phyloP scores from a whole-genome alignment of 768 basidiomycete genomes.

The Auriscalpium microsporum region DNA sequence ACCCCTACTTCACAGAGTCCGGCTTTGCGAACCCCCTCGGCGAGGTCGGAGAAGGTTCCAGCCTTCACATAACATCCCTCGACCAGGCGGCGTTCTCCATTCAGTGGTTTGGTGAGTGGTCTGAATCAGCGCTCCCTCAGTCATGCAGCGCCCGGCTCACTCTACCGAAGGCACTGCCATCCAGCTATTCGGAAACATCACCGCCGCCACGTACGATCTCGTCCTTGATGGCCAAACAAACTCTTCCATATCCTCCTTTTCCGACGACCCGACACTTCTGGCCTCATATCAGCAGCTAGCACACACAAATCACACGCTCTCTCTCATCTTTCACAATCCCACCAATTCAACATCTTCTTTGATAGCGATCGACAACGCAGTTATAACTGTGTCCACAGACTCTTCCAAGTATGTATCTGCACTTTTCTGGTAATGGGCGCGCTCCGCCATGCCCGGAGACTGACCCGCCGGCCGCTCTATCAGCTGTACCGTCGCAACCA shows the following conservation, averaged over 20 bases:
- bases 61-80: slow-evolving; percentile 52
- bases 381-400: slow-evolving; percentile 33
- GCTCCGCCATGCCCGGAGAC: slow-evolving; percentile 7
- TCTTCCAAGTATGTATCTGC: slow-evolving; percentile 25
- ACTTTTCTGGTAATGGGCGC: not conserved
- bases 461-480: slow-evolving; percentile 23
- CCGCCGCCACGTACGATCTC: slow-evolving; percentile 23
- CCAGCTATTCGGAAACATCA: slow-evolving; percentile 45
- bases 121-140: no score
- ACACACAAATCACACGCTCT: slow-evolving; percentile 45
- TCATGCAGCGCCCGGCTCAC: not conserved
- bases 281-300: slow-evolving; percentile 39
- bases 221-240: slow-evolving; percentile 34
- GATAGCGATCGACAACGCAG: slow-evolving; percentile 50
- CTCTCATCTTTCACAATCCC: slow-evolving; percentile 40
- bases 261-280: slow-evolving; percentile 33
- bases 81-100: slow-evolving; percentile 50
- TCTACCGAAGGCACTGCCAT: slow-evolving; percentile 50
- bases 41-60: slow-evolving; percentile 44
- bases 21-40: slow-evolving; percentile 38
- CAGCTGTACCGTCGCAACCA: slow-evolving; percentile 26
- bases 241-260: slow-evolving; percentile 17
- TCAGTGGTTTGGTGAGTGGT: slow-evolving; percentile 52
- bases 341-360: slow-evolving; percentile 23
- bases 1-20: slow-evolving; percentile 46